Percentiles rank a stretch among this genome's conserved stretches.
These are phyloP conservation scores for Ceratocystis lukuohia DNA, from an alignment of 2,329 filamentous ascomycete genomes.

Conservation along the genomic window DNA sequence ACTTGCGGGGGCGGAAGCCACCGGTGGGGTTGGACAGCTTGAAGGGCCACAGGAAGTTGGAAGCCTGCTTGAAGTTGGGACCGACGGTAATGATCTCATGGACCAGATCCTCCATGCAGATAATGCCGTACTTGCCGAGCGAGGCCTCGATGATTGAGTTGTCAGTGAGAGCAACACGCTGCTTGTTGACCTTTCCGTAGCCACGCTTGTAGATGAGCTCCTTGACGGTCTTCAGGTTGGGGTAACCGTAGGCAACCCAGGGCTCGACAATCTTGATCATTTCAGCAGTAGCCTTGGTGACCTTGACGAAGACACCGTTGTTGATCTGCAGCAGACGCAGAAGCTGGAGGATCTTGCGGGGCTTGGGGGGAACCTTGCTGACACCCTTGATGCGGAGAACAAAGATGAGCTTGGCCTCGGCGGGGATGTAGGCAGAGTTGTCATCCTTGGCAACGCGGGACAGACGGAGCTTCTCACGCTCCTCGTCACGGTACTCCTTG, in stretches of 20 bases:
- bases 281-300: constrained; percentile 95
- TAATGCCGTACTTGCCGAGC: constrained; percentile 96
- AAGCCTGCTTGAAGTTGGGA: constrained; percentile 98
- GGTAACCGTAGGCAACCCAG: constrained; percentile 98
- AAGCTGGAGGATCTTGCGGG: constrained; percentile 98
- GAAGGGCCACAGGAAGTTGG: constrained; percentile 99
- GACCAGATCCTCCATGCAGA: constrained; percentile 98
- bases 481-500: constrained; percentile 95
- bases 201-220: constrained; percentile 99
- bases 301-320: constrained; percentile 95
- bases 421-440: constrained; percentile 86
- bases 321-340: constrained; percentile 99
- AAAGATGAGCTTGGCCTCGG: constrained; percentile 93
- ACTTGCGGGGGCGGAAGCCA: constrained; percentile 92
- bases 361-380: constrained; percentile 99
- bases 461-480: constrained; percentile 97
- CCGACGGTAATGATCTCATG: constrained; percentile 98
- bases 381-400: constrained; percentile 99
- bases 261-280: constrained; percentile 98
- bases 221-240: constrained; percentile 97
- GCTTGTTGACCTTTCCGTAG: constrained; percentile 98
- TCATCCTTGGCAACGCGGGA: constrained; percentile 78
- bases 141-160: constrained; percentile 94
- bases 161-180: constrained; percentile 91
- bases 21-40: constrained; percentile 98